Percentiles rank a stretch among this genome's conserved stretches.
Conservation (phyloP, 176 grass and related monocot species). For the Dendrocalamus sinicus region DNA sequence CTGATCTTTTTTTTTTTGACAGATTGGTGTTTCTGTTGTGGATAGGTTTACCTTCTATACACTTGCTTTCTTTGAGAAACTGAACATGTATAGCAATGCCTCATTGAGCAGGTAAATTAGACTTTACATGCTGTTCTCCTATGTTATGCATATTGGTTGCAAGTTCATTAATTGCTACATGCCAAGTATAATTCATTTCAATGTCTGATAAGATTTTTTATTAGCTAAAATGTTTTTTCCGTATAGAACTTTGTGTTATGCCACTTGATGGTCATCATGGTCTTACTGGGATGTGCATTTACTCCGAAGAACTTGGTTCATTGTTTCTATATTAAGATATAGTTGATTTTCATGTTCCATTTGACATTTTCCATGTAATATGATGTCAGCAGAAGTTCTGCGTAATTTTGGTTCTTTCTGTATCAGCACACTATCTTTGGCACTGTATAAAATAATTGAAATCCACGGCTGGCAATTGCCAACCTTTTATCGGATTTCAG, state of each 20-base stretch:
- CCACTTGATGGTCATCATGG: not conserved
- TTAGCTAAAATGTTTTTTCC: not conserved
- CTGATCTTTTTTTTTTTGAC: constrained; percentile 45
- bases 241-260: constrained; percentile 22
- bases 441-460: constrained; percentile 26
- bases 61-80: constrained; percentile 96
- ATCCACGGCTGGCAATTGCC: not conserved
- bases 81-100: constrained; percentile 99
- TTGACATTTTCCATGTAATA: constrained; percentile 14
- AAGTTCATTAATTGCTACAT: constrained; percentile 24
- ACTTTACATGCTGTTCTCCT: not conserved
- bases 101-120: constrained; percentile 81
- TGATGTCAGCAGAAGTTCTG: constrained; percentile 1
- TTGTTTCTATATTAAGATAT: constrained; percentile 26
- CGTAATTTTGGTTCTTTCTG: constrained; percentile 18
- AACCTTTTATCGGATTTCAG: constrained; percentile 13
- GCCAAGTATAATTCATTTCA: not conserved
- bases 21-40: constrained; percentile 98
- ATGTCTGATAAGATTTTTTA: not conserved
- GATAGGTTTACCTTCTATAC: constrained; percentile 99
- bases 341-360: constrained; percentile 17
- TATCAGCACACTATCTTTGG: not conserved
- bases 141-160: constrained; percentile 3
- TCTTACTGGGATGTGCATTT: not conserved
- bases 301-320: not conserved